These are phyloP conservation scores for Blattamonas nauphoetae DNA, from an alignment of 78 protist genomes.

Conservation along the genomic window DNA sequence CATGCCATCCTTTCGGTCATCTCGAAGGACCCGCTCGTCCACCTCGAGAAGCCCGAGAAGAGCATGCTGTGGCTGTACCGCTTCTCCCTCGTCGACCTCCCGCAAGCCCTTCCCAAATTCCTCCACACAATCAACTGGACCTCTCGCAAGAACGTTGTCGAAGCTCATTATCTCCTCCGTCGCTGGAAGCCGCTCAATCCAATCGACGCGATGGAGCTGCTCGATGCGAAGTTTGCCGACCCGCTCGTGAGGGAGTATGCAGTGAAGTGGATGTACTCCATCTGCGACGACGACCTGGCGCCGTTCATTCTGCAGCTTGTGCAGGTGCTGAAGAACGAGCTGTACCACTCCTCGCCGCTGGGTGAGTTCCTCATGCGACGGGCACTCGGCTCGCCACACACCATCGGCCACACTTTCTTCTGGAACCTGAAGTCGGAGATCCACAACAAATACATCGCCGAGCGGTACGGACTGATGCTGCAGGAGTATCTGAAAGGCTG, in stretches of 20 bases:
- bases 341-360: slow-evolving; percentile 67
- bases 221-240: slow-evolving; percentile 64
- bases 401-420: slow-evolving; percentile 66
- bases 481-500: slow-evolving; percentile 67
- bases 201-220: slow-evolving; percentile 53
- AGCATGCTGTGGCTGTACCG: slow-evolving; percentile 23
- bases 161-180: slow-evolving; percentile 23
- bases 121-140: slow-evolving; percentile 66
- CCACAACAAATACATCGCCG: slow-evolving; percentile 49
- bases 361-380: slow-evolving; percentile 65
- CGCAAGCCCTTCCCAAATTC: slow-evolving; percentile 61
- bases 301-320: slow-evolving; percentile 50
- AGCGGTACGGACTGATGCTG: slow-evolving; percentile 67
- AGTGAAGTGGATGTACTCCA: slow-evolving; percentile 28
- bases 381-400: slow-evolving; percentile 45
- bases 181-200: slow-evolving; percentile 55
- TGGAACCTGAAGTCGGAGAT: slow-evolving; percentile 82
- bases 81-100: slow-evolving; percentile 9
- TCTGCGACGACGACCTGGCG: slow-evolving; percentile 43
- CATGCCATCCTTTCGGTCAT: neutral
- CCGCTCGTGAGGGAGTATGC: slow-evolving; percentile 59
- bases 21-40: slow-evolving; percentile 34
- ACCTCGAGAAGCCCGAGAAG: slow-evolving; percentile 16
- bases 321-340: slow-evolving; percentile 69
- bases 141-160: slow-evolving; percentile 46